Base-by-base conservation (phyloP, 345 rosid species). In the Chamaenerion angustifolium region DNA sequence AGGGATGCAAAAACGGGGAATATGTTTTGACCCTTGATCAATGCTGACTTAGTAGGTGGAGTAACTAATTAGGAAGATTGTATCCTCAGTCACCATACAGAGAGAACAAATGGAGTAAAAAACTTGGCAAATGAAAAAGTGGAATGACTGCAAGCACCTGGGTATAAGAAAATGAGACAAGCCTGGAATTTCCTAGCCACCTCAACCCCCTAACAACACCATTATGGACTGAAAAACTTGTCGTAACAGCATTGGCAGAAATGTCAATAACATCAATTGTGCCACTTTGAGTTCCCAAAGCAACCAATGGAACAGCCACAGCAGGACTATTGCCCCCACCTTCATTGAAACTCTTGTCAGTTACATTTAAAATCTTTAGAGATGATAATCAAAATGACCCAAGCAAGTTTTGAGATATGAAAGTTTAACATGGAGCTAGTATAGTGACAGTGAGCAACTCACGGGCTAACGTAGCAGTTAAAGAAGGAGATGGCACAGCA, bases 111-210 rank as follows among this genome's bases (percentile, higher is more conserved):
- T 31, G 37, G 37, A 31, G 37, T 4, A 31, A 4, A 31, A 31
- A 31, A 31, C 37, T 31, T 31, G 37, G 37, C 37, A 31, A 31
- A 31, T 31, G 25, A 19, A 48, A 42, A 16, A 45, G 11, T 49
- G 35, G 57, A 31, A 31, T 31, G 37, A 31, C 37, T 31, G 37
- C 47, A 49, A 35, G 46, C 68, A 85, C 93, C 93, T 82, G 95
- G 62, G 54, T 80, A 68, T 69, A 75, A 45, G 97, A 85, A 78
- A 82, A 82, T 53, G 96, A 92, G 70, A 92, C 94, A 57, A 92
- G 65, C 71, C 96, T 87, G 64, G 96, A 92, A 69, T 92, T 92
- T 55, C 98, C 98, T 66, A 92, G 96, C 95, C 95, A 92, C 23
- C 96, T 73, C 63, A 92, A 71, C 54, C 98, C 98, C 69, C 89